Base-by-base conservation (phyloP, 805 yeast genomes). In the Hanseniaspora jakobsenii region DNA sequence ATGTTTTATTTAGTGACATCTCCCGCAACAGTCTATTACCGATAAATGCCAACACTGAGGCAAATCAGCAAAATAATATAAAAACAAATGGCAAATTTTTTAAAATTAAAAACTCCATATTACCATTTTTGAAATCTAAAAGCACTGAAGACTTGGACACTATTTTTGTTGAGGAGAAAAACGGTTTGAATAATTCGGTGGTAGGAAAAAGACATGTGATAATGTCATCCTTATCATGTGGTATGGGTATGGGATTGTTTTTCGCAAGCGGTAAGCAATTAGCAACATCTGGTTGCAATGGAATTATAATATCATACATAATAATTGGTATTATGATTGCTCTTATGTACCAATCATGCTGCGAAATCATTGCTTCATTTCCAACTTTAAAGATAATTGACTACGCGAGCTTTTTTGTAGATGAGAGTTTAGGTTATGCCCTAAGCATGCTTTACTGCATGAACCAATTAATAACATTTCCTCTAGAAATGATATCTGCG, bases 231-330 rank as follows among this genome's bases (percentile, higher is more conserved):
- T 21, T 47, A 14, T 38, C 50, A 27, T 86, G 89, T 45, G 78
- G 87, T 35, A 78, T 83, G 48, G 94, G 94, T 53, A 78, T 89
- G 12, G 83, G 82, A 48, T 61, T 77, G 27, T 63, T 70, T 52
- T 73, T 74, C 45, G 80, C 78, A 44, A 35, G 48, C 36, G 45
- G 47, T 19, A 27, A 47, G 17, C 43, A 32, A 23, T 23, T 48
- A 13, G 7, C 51, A 14, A 21, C 35, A 30, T 48, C 47, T 9
- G 49, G 50, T n/a, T 41, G 44, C 22, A 38, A 41, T 14, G 50
- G 48, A 13, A 39, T 47, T 8, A 32, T 49, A 10, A 36, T 49
- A 7, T 44, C 47, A 2, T 49, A 47, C 27, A 10, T 24, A 3
- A 18, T 49, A 13, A 38, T 47, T 13, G 48, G 49, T 4, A n/a